These are phyloP conservation scores for Ogataea trehalophila DNA, from an alignment of 805 yeast species.

Conservation along the genomic window DNA sequence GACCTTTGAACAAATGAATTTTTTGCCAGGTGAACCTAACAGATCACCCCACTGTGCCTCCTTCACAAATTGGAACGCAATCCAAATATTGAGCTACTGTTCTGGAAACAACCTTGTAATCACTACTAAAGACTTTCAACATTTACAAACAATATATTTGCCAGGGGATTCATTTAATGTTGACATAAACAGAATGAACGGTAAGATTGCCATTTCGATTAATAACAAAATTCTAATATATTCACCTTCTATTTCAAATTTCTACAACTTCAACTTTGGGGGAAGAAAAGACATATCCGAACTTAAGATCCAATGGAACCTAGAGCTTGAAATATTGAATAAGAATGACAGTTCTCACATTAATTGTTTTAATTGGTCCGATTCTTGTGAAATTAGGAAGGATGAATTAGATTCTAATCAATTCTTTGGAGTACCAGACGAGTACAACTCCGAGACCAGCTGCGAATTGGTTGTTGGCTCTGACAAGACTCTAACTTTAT, in stretches of 20 bases:
- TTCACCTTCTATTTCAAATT: conserved; percentile 52
- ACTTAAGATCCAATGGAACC: conserved; percentile 28
- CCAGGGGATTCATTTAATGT: conserved; percentile 63
- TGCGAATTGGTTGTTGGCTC: conserved; percentile 64
- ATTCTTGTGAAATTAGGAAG: conserved; percentile 26
- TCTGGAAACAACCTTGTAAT: conserved; percentile 85
- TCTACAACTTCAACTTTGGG: conserved; percentile 29
- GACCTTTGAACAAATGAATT: conserved; percentile 50
- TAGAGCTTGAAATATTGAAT: conserved; percentile 25
- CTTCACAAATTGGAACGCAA: conserved; percentile 61
- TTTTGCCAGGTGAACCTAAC: conserved; percentile 86
- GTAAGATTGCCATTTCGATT: conserved; percentile 54
- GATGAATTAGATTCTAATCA: conserved; percentile 23
- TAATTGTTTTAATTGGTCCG: conserved; percentile 33
- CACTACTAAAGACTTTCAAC: conserved; percentile 42
- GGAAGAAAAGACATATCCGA: conserved; percentile 29
- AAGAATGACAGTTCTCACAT: conserved; percentile 20
- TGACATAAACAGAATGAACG: conserved; percentile 56
- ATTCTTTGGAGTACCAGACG: conserved; percentile 29
- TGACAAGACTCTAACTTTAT: conserved; percentile 42
- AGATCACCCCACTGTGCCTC: conserved; percentile 47
- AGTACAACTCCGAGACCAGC: conserved; percentile 32
- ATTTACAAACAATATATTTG: conserved; percentile 74
- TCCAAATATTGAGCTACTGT: conserved; percentile 65
- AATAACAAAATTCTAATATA: conserved; percentile 41